Evolutionary conservation across 192 early-diverging fungal species (phyloP).

Genomic region (Irineochytrium annulatum): DNA sequence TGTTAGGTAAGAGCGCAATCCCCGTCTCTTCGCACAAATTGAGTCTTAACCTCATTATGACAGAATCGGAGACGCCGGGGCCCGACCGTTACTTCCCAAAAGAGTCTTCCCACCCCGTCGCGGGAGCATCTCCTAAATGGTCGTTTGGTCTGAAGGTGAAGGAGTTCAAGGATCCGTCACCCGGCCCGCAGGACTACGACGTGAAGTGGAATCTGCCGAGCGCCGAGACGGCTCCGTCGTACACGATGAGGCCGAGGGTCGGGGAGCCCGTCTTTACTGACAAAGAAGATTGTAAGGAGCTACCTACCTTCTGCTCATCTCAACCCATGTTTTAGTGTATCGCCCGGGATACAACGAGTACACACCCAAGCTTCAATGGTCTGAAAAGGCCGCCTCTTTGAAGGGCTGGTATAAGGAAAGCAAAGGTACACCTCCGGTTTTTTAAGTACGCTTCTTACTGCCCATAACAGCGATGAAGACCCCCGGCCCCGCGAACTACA

Average conservation of each 20-base stretch:
- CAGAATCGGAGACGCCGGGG: conserved; percentile 34
- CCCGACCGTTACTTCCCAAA: conserved; percentile 42
- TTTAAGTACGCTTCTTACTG: neutral
- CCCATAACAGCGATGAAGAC: conserved; percentile 38
- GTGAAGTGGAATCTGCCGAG: conserved; percentile 27
- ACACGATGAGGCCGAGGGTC: conserved; percentile 32
- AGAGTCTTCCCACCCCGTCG: conserved; percentile 17
- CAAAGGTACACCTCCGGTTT: conserved; percentile 28
- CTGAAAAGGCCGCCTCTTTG: conserved; percentile 41
- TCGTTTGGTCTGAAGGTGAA: conserved; percentile 44
- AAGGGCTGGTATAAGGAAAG: conserved; percentile 50
- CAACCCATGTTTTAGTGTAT: conserved; percentile 2
- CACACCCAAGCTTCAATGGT: conserved; percentile 35
- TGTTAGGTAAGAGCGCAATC: conserved; percentile 8
- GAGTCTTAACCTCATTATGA: neutral
- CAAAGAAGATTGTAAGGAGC: conserved; percentile 25
- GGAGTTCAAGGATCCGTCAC: conserved; percentile 26
- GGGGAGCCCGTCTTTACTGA: conserved; percentile 32
- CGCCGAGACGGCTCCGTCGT: conserved; percentile 27
- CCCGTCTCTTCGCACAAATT: no score
- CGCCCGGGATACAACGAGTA: conserved; percentile 40
- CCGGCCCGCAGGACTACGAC: conserved; percentile 48
- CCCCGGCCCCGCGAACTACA: conserved; percentile 54
- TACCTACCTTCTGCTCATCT: conserved; percentile 6
- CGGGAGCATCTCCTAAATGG: conserved; percentile 39